A percentile compares a stretch with the other conserved stretches of the same genome.
These are phyloP conservation scores for Penicillium cinerascens DNA, from an alignment of 495 filamentous ascomycete genomes.

Conservation along the genomic window DNA sequence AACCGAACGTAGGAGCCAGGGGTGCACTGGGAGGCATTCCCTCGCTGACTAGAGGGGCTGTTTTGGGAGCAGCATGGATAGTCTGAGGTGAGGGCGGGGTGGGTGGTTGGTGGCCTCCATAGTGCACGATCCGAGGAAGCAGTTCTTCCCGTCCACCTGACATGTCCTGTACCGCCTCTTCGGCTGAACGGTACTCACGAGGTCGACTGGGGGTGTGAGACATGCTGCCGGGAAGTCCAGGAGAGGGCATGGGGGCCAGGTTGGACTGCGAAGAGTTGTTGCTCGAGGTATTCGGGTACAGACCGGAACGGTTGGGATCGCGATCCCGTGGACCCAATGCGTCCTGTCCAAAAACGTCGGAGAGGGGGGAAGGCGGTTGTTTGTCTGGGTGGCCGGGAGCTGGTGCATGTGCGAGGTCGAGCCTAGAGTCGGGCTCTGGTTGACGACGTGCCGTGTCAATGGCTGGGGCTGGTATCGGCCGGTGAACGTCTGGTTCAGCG, in stretches of 20 bases:
- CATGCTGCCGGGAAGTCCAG: conserved; percentile 56
- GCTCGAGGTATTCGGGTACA: conserved; percentile 45
- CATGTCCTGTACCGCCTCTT: conserved; percentile 87
- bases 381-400: conserved; percentile 80
- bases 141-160: conserved; percentile 89
- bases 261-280: conserved; percentile 70
- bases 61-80: conserved; percentile 32
- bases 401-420: conserved; percentile 91
- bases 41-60: conserved; percentile 29
- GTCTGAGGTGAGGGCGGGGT: conserved; percentile 82
- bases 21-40: conserved; percentile 21
- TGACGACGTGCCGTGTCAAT: conserved; percentile 75
- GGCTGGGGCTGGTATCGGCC: conserved; percentile 81
- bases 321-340: conserved; percentile 55
- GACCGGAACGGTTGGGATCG: conserved; percentile 34
- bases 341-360: conserved; percentile 87
- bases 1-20: conserved; percentile 25
- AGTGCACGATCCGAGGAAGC: conserved; percentile 89
- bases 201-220: conserved; percentile 55
- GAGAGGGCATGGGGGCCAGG: conserved; percentile 64
- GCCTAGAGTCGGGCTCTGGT: conserved; percentile 80
- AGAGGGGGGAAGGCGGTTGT: conserved; percentile 88
- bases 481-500: conserved; percentile 93
- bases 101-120: conserved; percentile 83
- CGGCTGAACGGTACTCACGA: conserved; percentile 90